Evolutionary conservation across 2,329 filamentous ascomycete species (phyloP).

Genomic region (Colletotrichum tofieldiae): DNA sequence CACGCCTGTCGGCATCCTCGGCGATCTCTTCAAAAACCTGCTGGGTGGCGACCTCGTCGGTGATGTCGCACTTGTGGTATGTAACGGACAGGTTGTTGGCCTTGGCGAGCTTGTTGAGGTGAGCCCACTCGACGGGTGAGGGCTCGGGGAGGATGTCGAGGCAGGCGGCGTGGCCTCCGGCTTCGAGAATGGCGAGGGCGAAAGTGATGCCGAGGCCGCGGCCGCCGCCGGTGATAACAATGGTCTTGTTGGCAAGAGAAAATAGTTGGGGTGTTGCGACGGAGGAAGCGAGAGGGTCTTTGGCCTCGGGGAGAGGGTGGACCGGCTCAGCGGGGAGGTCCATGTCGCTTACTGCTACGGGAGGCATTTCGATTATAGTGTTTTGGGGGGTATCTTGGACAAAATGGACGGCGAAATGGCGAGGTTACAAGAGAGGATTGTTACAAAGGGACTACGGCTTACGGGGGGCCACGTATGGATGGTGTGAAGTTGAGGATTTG

Average conservation of each 20-base stretch:
- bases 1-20: conserved; percentile 50
- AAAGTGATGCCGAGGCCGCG: conserved; percentile 67
- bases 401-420: not conserved
- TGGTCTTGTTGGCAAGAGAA: conserved; percentile 61
- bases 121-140: conserved; percentile 57
- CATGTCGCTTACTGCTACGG: conserved; percentile 50
- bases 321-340: conserved; percentile 48
- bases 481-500: not conserved
- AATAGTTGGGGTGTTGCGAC: conserved; percentile 55
- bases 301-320: conserved; percentile 48
- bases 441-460: not conserved
- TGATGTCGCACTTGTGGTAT: conserved; percentile 64
- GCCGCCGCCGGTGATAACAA: conserved; percentile 66
- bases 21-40: conserved; percentile 55
- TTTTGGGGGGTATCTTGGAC: conserved; percentile 10
- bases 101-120: conserved; percentile 59
- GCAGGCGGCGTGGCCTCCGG: conserved; percentile 64
- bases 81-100: conserved; percentile 53
- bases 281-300: conserved; percentile 51
- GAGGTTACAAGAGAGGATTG: not conserved
- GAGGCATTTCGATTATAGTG: conserved; percentile 32
- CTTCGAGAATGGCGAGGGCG: conserved; percentile 64
- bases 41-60: conserved; percentile 58
- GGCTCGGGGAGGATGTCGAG: conserved; percentile 61
- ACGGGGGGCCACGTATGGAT: not conserved